Percentiles rank a stretch among this genome's conserved stretches.
phyloP scores from a whole-genome alignment of 2,329 filamentous ascomycete genomes.

The Microdochium bolleyi region DNA sequence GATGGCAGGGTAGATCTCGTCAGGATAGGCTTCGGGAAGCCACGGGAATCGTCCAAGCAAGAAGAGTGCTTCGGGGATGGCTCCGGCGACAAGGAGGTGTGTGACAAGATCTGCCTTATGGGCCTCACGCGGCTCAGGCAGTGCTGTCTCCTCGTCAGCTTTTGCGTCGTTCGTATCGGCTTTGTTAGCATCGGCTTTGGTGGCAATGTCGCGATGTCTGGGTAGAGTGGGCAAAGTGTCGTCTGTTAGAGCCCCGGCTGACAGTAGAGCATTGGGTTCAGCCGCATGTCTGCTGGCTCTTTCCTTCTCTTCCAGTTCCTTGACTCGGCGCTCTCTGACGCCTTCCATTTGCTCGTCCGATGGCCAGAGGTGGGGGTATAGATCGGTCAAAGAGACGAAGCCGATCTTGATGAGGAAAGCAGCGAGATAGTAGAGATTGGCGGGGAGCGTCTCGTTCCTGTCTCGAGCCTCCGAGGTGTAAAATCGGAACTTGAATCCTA shows the following conservation, averaged over 20 bases:
- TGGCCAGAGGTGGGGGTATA: conserved; percentile 89
- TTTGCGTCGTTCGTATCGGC: conserved; percentile 34
- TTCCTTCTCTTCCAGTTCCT: conserved; percentile 74
- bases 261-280: conserved; percentile 73
- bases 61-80: conserved; percentile 86
- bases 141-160: conserved; percentile 37
- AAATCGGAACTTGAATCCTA: conserved; percentile 95
- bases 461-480: conserved; percentile 78
- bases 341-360: conserved; percentile 74
- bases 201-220: conserved; percentile 40
- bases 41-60: conserved; percentile 89
- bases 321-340: conserved; percentile 60
- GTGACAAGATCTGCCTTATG: conserved; percentile 83
- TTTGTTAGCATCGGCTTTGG: conserved; percentile 45
- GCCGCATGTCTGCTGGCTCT: conserved; percentile 61
- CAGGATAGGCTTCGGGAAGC: conserved; percentile 78
- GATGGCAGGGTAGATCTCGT: conserved; percentile 66
- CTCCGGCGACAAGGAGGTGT: conserved; percentile 82
- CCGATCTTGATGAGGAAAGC: conserved; percentile 94
- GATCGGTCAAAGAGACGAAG: conserved; percentile 84
- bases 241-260: conserved; percentile 79
- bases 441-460: conserved; percentile 69
- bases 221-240: conserved; percentile 55
- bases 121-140: conserved; percentile 64
- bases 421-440: conserved; percentile 87